Conservation (phyloP, 345 rosid genomes). For the Populus euphratica region DNA sequence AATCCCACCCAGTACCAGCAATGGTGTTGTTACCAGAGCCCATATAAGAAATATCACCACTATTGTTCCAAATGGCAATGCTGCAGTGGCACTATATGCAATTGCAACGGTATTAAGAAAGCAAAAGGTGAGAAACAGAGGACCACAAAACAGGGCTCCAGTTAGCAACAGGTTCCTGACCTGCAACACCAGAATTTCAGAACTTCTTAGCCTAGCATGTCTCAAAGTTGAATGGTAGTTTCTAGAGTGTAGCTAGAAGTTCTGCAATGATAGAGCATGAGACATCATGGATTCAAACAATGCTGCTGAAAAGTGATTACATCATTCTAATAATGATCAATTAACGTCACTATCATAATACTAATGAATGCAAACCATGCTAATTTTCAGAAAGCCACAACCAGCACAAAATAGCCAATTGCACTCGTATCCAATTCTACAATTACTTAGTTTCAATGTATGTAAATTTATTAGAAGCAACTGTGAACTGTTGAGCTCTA, state of each 20-base stretch:
- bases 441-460: background rate
- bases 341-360: background rate
- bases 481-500: background rate
- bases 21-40: conserved; percentile 77
- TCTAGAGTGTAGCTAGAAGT: background rate
- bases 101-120: conserved; percentile 89
- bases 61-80: conserved; percentile 81
- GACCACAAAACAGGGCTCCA: conserved; percentile 88
- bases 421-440: background rate
- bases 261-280: background rate
- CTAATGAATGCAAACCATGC: background rate
- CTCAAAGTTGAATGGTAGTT: background rate
- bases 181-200: conserved; percentile 30
- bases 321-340: background rate
- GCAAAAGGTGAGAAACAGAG: conserved; percentile 79
- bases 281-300: background rate
- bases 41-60: conserved; percentile 81
- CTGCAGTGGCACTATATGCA: conserved; percentile 76
- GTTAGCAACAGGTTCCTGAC: conserved; percentile 76
- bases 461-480: background rate
- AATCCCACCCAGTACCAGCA: conserved; percentile 87
- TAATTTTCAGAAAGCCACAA: background rate
- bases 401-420: background rate
- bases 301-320: background rate
- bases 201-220: background rate